These are phyloP conservation scores for Begonia fuchsioides DNA, from an alignment of 306 rosid species.

Conservation along the genomic window DNA sequence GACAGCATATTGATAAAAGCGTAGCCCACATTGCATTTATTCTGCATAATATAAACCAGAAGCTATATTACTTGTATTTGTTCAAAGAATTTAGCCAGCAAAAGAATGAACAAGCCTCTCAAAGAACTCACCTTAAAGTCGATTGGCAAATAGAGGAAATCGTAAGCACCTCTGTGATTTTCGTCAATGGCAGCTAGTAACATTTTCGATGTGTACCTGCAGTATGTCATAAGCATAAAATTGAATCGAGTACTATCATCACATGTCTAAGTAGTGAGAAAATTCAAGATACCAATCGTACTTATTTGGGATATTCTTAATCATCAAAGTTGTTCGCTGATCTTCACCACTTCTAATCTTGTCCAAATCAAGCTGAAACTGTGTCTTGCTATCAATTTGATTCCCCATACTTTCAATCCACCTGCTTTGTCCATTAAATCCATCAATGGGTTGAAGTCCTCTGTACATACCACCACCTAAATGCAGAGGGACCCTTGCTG, in stretches of 20 bases:
- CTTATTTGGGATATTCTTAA: conserved; percentile 92
- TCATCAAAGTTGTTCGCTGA: conserved; percentile 83
- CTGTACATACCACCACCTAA: conserved; percentile 53
- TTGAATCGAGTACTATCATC: background rate
- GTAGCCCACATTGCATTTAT: conserved; percentile 93
- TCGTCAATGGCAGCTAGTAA: conserved; percentile 89
- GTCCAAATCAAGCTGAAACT: conserved; percentile 85
- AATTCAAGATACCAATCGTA: conserved; percentile 15
- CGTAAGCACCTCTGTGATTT: conserved; percentile 69
- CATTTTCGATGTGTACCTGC: conserved; percentile 88
- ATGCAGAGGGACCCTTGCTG: conserved; percentile 57
- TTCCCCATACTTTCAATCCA: conserved; percentile 50
- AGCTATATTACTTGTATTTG: background rate
- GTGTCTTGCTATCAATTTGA: conserved; percentile 62
- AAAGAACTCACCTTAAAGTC: conserved; percentile 61
- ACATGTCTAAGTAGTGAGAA: conserved; percentile 4
- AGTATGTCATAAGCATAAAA: background rate
- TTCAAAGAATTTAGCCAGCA: too few species aligned
- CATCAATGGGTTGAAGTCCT: conserved; percentile 39
- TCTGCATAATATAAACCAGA: conserved; percentile 36
- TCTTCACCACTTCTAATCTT: conserved; percentile 70
- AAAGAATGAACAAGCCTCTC: conserved; percentile 3
- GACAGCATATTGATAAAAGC: conserved; percentile 96
- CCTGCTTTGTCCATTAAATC: conserved; percentile 45
- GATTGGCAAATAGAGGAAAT: conserved; percentile 79